phyloP scores from a whole-genome alignment of 2,329 filamentous ascomycete species.

The Metarhizium album region DNA sequence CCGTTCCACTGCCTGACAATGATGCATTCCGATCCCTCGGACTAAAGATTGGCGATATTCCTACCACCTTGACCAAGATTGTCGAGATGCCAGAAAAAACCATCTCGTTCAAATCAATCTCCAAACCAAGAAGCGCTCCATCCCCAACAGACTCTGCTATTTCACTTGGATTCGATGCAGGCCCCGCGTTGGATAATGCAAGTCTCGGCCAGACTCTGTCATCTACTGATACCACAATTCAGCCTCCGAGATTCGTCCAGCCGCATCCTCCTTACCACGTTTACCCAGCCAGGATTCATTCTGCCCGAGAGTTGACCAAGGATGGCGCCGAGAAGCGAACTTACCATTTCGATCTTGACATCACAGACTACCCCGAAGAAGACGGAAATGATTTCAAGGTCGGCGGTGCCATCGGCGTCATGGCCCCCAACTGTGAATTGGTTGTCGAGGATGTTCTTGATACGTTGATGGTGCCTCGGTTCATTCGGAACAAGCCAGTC shows the following conservation, averaged over 20 bases:
- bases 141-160: slow-evolving; percentile 41
- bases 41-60: slow-evolving; percentile 66
- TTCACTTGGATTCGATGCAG: slow-evolving; percentile 27
- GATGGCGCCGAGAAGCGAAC: slow-evolving; percentile 90
- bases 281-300: slow-evolving; percentile 78
- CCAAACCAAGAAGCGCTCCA: slow-evolving; percentile 19
- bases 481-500: slow-evolving; percentile 74
- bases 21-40: slow-evolving; percentile 71
- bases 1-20: slow-evolving; percentile 59
- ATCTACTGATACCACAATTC: slow-evolving; percentile 45
- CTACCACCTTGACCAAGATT: slow-evolving; percentile 60
- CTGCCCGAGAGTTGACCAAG: slow-evolving; percentile 76
- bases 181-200: slow-evolving; percentile 19
- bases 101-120: slow-evolving; percentile 55
- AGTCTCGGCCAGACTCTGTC: slow-evolving; percentile 12
- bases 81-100: slow-evolving; percentile 65
- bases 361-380: slow-evolving; percentile 86
- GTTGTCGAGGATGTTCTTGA: slow-evolving; percentile 80
- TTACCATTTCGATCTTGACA: slow-evolving; percentile 93
- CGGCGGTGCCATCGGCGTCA: slow-evolving; percentile 87
- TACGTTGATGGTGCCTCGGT: slow-evolving; percentile 67
- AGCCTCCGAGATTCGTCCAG: slow-evolving; percentile 83
- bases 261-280: slow-evolving; percentile 91
- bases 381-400: slow-evolving; percentile 87
- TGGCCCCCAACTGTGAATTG: slow-evolving; percentile 69